Conservation (phyloP, 352 stramenopile species). For the Phytophthora vignae region DNA sequence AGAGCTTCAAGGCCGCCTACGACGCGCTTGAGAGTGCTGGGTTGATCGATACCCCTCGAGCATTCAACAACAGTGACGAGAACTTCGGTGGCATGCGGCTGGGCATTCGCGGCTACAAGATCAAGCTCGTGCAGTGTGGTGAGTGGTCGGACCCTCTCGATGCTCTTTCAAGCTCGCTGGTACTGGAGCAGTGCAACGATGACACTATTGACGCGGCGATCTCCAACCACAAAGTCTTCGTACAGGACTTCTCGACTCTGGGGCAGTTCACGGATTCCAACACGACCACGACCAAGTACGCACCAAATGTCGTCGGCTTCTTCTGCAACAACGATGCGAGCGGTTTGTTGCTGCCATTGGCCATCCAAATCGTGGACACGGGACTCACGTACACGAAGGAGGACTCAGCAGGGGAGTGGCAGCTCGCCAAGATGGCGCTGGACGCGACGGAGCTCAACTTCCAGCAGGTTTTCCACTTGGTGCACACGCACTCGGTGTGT, state of each 20-base stretch:
- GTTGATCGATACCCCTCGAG: conserved; percentile 34
- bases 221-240: conserved; percentile 34
- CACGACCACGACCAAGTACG: conserved; percentile 37
- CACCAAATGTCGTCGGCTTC: conserved; percentile 40
- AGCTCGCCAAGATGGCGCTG: conserved; percentile 51
- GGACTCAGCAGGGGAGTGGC: conserved; percentile 42
- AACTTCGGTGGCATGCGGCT: conserved; percentile 41
- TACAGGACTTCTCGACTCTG: conserved; percentile 32
- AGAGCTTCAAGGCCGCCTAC: conserved; percentile 38
- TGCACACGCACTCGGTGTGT: conserved; percentile 39
- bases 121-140: conserved; percentile 28
- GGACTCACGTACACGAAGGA: conserved; percentile 37
- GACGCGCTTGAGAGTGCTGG: conserved; percentile 25
- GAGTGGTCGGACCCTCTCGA: conserved; percentile 31
- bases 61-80: conserved; percentile 45
- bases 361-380: conserved; percentile 41
- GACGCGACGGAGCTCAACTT: conserved; percentile 42
- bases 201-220: conserved; percentile 19
- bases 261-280: conserved; percentile 32
- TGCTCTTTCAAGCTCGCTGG: conserved; percentile 15
- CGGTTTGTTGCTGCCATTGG: conserved; percentile 36
- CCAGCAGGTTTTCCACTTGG: conserved; percentile 38
- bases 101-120: conserved; percentile 38
- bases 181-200: conserved; percentile 29
- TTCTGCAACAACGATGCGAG: conserved; percentile 40